Conservation (phyloP, 2,329 filamentous ascomycete genomes). For the Aotearoamyces nothofagi region DNA sequence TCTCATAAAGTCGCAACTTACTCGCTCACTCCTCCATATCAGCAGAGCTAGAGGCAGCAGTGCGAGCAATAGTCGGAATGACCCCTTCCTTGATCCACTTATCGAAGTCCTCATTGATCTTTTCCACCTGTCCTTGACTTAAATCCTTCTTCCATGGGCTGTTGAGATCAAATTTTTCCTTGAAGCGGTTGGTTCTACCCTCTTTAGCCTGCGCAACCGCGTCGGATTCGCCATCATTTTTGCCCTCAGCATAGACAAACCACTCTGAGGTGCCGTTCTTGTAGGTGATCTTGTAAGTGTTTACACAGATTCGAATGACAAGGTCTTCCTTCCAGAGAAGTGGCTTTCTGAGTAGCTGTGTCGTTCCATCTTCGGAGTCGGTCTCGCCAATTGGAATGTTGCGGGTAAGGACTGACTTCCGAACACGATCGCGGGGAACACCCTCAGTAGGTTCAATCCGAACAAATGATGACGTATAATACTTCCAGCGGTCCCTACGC, state of each 20-base stretch:
- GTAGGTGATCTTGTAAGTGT: constrained; percentile 69
- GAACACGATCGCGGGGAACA: constrained; percentile 46
- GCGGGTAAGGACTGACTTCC: constrained; percentile 54
- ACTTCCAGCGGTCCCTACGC: constrained; percentile 73
- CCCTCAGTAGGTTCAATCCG: constrained; percentile 81
- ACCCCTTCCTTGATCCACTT: constrained; percentile 26
- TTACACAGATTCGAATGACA: constrained; percentile 58
- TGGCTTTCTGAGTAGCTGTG: constrained; percentile 34
- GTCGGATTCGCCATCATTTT: constrained; percentile 21
- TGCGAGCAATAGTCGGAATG: constrained; percentile 6
- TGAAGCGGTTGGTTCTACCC: constrained; percentile 29
- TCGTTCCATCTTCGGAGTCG: constrained; percentile 47
- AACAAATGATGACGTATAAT: constrained; percentile 87
- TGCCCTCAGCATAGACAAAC: constrained; percentile 40
- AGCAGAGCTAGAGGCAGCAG: constrained; percentile 3
- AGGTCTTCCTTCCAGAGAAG: constrained; percentile 52
- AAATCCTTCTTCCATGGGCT: constrained; percentile 32
- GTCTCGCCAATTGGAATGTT: constrained; percentile 50
- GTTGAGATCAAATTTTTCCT: constrained; percentile 35
- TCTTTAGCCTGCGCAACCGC: constrained; percentile 20
- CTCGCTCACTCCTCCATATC: constrained; percentile 5
- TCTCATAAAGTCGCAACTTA: no score
- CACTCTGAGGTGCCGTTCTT: constrained; percentile 55
- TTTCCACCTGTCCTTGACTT: constrained; percentile 31
- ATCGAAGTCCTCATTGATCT: constrained; percentile 28